Evolutionary conservation across 2,329 filamentous ascomycete genomes (phyloP).

Genomic region (Tolypocladium inflatum): DNA sequence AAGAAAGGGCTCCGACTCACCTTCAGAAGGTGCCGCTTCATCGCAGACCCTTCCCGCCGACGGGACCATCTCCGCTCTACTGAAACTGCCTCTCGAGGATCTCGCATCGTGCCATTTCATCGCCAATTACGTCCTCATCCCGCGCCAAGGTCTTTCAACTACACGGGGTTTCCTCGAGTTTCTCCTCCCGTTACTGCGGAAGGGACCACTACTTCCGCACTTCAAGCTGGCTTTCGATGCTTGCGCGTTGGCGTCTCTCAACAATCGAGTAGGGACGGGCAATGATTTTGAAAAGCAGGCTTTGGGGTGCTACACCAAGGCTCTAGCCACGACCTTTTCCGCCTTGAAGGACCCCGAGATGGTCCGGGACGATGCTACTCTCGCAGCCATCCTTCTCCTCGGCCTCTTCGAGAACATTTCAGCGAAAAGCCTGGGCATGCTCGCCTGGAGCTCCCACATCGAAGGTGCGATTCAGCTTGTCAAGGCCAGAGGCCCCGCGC

Average conservation of each 20-base stretch:
- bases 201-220: conserved; percentile 29
- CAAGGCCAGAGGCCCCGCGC: conserved; percentile 44
- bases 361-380: conserved; percentile 42
- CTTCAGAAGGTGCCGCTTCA: conserved; percentile 12
- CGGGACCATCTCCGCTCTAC: conserved; percentile 13
- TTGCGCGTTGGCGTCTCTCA: conserved; percentile 45
- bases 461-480: conserved; percentile 52
- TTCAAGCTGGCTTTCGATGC: conserved; percentile 48
- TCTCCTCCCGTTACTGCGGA: conserved; percentile 42
- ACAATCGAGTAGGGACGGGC: conserved; percentile 33
- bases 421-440: conserved; percentile 40
- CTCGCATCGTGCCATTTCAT: conserved; percentile 50
- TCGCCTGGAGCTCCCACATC: conserved; percentile 53
- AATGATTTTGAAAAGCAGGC: conserved; percentile 26
- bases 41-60: conserved; percentile 2
- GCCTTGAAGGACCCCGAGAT: conserved; percentile 39
- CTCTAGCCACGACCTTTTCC: conserved; percentile 38
- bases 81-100: conserved; percentile 39
- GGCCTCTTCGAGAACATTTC: conserved; percentile 52
- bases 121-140: conserved; percentile 47
- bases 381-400: conserved; percentile 49
- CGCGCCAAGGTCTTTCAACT: conserved; percentile 28
- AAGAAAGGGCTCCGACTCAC: conserved; percentile 24
- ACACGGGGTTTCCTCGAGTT: conserved; percentile 49
- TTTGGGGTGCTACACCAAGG: conserved; percentile 41